Evolutionary conservation across 2,329 filamentous ascomycete genomes (phyloP).

Genomic region (Pseudogymnoascus sp.): DNA sequence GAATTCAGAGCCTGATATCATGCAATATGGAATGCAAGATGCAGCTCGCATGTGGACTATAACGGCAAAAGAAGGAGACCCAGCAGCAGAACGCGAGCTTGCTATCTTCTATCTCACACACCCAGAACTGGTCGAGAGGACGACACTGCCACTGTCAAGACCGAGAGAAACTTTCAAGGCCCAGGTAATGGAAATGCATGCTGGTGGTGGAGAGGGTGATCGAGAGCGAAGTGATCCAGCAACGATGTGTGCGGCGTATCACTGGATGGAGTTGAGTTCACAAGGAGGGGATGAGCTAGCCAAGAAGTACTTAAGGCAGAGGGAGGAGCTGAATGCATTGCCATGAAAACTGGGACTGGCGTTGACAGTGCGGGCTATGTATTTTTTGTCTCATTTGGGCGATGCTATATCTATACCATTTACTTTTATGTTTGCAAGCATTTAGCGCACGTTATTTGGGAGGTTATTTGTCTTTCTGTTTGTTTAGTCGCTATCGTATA

Average conservation of each 20-base stretch:
- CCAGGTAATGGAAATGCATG: constrained; percentile 67
- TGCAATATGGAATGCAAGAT: constrained; percentile 65
- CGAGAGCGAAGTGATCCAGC: constrained; percentile 67
- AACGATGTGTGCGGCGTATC: constrained; percentile 87
- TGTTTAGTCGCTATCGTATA: background rate
- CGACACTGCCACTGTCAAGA: constrained; percentile 75
- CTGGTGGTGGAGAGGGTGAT: constrained; percentile 44
- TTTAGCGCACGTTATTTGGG: constrained; percentile 9
- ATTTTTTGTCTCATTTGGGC: background rate
- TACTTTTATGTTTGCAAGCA: constrained; percentile 7
- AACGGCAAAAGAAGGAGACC: constrained; percentile 83
- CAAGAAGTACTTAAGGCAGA: constrained; percentile 69
- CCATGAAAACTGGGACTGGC: constrained; percentile 16
- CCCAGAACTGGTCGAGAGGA: constrained; percentile 72
- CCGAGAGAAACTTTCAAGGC: constrained; percentile 87
- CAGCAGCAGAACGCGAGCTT: constrained; percentile 84
- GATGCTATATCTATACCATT: constrained; percentile 7
- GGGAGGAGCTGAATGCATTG: constrained; percentile 27
- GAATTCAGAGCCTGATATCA: constrained; percentile 30
- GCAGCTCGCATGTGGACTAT: constrained; percentile 87
- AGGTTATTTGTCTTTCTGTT: background rate
- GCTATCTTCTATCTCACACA: constrained; percentile 90
- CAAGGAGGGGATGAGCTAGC: constrained; percentile 81
- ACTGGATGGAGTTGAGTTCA: constrained; percentile 93
- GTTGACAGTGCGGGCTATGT: constrained; percentile 4